Evolutionary conservation across 2,329 filamentous ascomycete species (phyloP), one percentile per base, ranked within the genome.

Genomic region (Colletotrichum tropicale): DNA sequence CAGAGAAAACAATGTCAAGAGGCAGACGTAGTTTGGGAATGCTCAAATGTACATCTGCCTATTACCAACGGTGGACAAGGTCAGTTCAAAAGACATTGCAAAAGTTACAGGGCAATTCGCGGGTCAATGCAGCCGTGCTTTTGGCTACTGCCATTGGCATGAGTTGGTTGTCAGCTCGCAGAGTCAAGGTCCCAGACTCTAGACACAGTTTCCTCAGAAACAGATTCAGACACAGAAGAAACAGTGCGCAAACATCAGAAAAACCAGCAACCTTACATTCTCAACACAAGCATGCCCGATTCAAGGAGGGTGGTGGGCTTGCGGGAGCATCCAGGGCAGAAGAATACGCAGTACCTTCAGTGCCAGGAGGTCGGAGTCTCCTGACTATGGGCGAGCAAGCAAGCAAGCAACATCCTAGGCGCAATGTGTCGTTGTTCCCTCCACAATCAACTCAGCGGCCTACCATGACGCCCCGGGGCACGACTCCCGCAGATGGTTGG

Each of bases 151-250:
- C 12, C 38, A 28, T 18, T 36, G 15, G 15, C 28, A 36, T n/a
- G 38, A 56, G 28, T 66, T 32, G 56, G 21, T 55, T 68, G 24
- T 16, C 38, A 24, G 55, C 30, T 66, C 24, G 64, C 38, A 21
- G 15, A 43, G 56, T 65, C 48, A 58, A 24, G 21, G 55, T 28
- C 30, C 18, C 24, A 62, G 32, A 74, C 13, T 69, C 55, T 15
- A 62, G 62, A 72, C 62, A 67, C 69, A 34, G 38, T 67, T 75
- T 64, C 43, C 9, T 60, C 24, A 38, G 74, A 75, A 58, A 32
- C 34, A 60, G 16, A 60, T 38, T 6, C 56, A 66, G 32, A 62
- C 55, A n/a, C 36, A 56, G 55, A 30, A 65, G 66, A 74, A 66
- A 38, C 48, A 66, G 26, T 15, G n/a, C 28, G 26, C 16, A 36